A percentile compares a stretch with the other conserved stretches of the same genome.
Conservation (phyloP, 2,329 filamentous ascomycete species). For the Fusarium torulosum region DNA sequence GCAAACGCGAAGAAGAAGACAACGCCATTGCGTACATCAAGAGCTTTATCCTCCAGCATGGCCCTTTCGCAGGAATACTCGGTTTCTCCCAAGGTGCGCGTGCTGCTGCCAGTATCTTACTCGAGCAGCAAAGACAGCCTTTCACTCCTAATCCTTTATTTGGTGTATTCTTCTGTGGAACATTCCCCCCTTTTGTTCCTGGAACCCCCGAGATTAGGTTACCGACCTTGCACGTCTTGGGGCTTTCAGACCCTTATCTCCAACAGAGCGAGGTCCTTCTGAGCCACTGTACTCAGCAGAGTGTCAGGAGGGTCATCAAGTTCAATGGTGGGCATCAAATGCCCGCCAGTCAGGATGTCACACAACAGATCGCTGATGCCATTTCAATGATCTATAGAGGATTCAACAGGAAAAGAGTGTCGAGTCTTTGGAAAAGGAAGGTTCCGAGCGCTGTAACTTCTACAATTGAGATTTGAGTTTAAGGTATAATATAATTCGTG, state of each 20-base stretch:
- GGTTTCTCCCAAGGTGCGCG: constrained; percentile 11
- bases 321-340: constrained; percentile 12
- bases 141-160: constrained; percentile 6
- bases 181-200: neutral
- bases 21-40: constrained; percentile 6
- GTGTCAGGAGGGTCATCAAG: constrained; percentile 6
- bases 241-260: neutral
- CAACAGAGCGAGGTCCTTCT: neutral
- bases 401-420: neutral
- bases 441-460: neutral
- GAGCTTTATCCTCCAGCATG: constrained; percentile 2
- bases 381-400: constrained; percentile 4
- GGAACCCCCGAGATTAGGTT: neutral
- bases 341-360: neutral
- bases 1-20: neutral
- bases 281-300: constrained; percentile 4
- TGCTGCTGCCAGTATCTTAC: constrained; percentile 3
- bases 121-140: neutral
- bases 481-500: neutral
- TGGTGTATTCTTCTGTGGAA: constrained; percentile 13
- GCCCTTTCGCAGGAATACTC: constrained; percentile 1
- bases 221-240: neutral
- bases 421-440: neutral
- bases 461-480: neutral
- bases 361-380: constrained; percentile 4